phyloP scores from a whole-genome alignment of 176 grass and related monocot genomes.

The Oryza australiensis region DNA sequence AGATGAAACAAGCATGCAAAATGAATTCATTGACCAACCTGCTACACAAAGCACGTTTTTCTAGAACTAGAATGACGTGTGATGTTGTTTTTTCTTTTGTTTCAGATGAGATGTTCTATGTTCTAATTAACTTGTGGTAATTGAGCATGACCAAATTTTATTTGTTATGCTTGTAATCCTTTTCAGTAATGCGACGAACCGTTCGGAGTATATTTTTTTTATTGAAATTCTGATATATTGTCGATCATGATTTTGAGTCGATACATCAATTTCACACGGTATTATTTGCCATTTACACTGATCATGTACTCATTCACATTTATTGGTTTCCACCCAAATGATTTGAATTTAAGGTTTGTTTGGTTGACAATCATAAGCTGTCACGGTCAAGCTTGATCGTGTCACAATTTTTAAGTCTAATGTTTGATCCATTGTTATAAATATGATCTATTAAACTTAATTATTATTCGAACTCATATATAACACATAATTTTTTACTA shows the following conservation, averaged over 20 bases:
- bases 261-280: not conserved
- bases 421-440: too few relatives aligned
- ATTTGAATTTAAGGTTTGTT: not conserved
- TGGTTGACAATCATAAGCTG: too few relatives aligned
- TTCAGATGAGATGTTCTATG: not conserved
- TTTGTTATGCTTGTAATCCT: not conserved
- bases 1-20: not conserved
- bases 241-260: not conserved
- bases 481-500: too few relatives aligned
- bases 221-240: not conserved
- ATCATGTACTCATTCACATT: conserved; percentile 2
- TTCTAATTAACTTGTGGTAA: not conserved
- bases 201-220: not conserved
- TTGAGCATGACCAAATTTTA: not conserved
- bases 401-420: too few relatives aligned
- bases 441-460: too few relatives aligned
- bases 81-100: not conserved
- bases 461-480: too few relatives aligned
- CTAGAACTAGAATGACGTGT: conserved; percentile 19
- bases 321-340: not conserved
- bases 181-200: not conserved
- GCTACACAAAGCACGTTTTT: not conserved
- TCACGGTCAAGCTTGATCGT: too few relatives aligned
- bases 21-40: not conserved
- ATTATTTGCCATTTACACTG: not conserved